phyloP scores from a whole-genome alignment of 805 yeast genomes.

The Ogataea corticis region DNA sequence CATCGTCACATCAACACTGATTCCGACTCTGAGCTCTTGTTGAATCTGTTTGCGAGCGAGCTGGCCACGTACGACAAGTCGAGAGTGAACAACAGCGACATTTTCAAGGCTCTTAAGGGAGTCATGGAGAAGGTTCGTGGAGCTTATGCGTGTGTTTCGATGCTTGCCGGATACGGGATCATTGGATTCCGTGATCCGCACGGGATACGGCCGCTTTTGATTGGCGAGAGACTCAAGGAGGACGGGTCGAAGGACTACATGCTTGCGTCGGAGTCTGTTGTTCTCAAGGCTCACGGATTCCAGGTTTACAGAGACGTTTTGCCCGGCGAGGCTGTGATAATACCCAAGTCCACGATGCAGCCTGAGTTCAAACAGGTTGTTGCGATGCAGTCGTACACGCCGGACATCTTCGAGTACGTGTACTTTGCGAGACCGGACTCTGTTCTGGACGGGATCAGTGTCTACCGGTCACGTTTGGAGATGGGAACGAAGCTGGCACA shows the following conservation, averaged over 20 bases:
- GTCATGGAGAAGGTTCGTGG: conserved; percentile 83
- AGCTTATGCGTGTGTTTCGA: conserved; percentile 94
- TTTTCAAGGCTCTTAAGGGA: conserved; percentile 82
- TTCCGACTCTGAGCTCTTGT: conserved; percentile 87
- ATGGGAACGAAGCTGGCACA: conserved; percentile 92
- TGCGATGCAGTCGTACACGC: conserved; percentile 75
- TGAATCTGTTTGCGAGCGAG: conserved; percentile 90
- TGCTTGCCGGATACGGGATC: conserved; percentile 94
- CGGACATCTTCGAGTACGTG: conserved; percentile 96
- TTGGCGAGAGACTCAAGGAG: conserved; percentile 73
- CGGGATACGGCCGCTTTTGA: conserved; percentile 89
- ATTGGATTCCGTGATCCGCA: conserved; percentile 97
- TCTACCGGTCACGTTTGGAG: conserved; percentile 84
- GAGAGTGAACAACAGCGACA: conserved; percentile 87
- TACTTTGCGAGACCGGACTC: conserved; percentile 98
- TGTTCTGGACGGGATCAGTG: conserved; percentile 94
- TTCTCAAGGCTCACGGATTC: conserved; percentile 88
- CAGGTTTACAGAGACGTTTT: conserved; percentile 73
- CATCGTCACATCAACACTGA: conserved; percentile 98
- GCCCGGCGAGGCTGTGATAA: conserved; percentile 97
- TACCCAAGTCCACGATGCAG: conserved; percentile 67
- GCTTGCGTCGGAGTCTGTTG: conserved; percentile 96
- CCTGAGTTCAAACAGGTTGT: conserved; percentile 90
- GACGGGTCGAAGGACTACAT: conserved; percentile 83
- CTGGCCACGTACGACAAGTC: conserved; percentile 88